Evolutionary conservation across 1,284 basidiomycete genomes (phyloP).

Genomic region (Ceratorhiza oryzae-sativae): DNA sequence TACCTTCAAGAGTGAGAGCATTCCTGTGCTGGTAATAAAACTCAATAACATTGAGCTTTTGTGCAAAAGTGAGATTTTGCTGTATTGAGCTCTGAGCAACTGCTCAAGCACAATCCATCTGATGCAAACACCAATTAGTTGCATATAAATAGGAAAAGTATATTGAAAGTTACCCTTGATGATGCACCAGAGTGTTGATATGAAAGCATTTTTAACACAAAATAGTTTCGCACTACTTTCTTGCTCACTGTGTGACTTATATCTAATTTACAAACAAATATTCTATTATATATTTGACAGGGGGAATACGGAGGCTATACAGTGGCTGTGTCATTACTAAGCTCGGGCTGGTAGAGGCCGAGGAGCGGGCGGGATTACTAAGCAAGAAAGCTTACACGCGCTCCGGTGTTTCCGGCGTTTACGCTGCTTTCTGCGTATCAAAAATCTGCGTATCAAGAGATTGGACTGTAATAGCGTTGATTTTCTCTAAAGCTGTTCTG

Average conservation of each 20-base stretch:
- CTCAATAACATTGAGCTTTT: constrained; percentile 18
- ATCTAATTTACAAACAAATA: constrained; percentile 3
- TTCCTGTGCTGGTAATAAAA: neutral
- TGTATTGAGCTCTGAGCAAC: neutral
- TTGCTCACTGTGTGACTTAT: neutral
- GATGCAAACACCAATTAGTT: neutral
- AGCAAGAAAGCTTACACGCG: too few relatives aligned
- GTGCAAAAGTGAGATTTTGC: neutral
- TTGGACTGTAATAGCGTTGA: too few relatives aligned
- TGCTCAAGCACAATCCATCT: neutral
- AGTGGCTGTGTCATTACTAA: constrained; percentile 1
- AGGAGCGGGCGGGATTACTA: too few relatives aligned
- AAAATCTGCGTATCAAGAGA: too few relatives aligned
- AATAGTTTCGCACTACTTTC: neutral
- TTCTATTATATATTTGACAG: constrained; percentile 23
- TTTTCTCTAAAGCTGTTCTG: too few relatives aligned
- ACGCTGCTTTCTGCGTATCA: too few relatives aligned
- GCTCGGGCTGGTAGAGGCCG: too few relatives aligned
- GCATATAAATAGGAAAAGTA: neutral
- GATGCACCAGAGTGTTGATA: neutral
- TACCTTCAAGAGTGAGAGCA: neutral
- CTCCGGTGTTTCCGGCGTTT: too few relatives aligned
- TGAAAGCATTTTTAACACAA: neutral
- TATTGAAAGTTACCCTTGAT: neutral
- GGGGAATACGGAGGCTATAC: neutral